These are phyloP conservation scores for Saccharomyces hybrid DNA, from an alignment of 1,139 yeast species.

Conservation along the genomic window DNA sequence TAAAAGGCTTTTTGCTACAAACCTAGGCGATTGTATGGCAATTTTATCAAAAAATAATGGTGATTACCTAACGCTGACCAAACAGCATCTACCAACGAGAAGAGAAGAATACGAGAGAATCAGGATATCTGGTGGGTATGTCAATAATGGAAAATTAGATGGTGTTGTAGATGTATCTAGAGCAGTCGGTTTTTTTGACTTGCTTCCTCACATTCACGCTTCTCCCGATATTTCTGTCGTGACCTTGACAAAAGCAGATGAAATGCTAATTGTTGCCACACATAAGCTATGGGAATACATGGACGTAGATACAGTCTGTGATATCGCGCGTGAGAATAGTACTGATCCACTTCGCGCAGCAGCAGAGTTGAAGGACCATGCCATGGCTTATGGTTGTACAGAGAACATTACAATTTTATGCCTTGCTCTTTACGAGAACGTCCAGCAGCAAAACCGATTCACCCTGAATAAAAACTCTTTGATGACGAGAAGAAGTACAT, in stretches of 20 bases:
- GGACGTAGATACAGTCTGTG: conserved; percentile 81
- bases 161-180: conserved; percentile 78
- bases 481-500: conserved; percentile 39
- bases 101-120: conserved; percentile 79
- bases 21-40: conserved; percentile 86
- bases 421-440: conserved; percentile 47
- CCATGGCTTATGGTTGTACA: conserved; percentile 82
- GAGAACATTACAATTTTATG: conserved; percentile 84
- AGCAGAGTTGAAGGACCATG: conserved; percentile 86
- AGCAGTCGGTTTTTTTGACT: conserved; percentile 84
- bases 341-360: conserved; percentile 90
- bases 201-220: conserved; percentile 83
- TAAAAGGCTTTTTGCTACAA: conserved; percentile 68
- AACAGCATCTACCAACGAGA: conserved; percentile 77
- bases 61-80: conserved; percentile 63
- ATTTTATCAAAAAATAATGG: conserved; percentile 76
- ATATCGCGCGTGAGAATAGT: conserved; percentile 74
- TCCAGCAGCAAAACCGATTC: conserved; percentile 41
- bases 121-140: conserved; percentile 86
- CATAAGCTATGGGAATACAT: conserved; percentile 80
- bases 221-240: conserved; percentile 71
- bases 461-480: conserved; percentile 33
- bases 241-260: conserved; percentile 63
- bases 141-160: conserved; percentile 79
- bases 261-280: conserved; percentile 80